Percentiles rank a stretch among this genome's conserved stretches.
Evolutionary conservation across 2,329 filamentous ascomycete species (phyloP).

Genomic region (Penicillium fuscoglaucum): DNA sequence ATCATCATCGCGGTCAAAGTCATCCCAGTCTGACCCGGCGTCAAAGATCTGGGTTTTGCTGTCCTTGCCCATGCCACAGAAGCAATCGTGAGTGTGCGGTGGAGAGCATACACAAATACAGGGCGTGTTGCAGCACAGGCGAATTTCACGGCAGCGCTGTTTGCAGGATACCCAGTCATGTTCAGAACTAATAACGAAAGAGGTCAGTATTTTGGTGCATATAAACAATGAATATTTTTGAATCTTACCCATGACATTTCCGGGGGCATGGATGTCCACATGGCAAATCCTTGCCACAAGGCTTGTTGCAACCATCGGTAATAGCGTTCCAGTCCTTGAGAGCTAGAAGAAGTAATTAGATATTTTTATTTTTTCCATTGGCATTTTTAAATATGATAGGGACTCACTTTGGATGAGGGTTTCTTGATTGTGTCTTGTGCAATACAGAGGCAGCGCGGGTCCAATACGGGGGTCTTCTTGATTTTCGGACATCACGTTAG

Average conservation of each 20-base stretch:
- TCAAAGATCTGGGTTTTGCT: neutral
- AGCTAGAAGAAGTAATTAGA: neutral
- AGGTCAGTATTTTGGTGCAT: neutral
- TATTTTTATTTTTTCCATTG: neutral
- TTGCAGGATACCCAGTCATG: slow-evolving; percentile 4
- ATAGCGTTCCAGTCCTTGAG: slow-evolving; percentile 52
- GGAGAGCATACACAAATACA: slow-evolving; percentile 4
- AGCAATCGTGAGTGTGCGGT: neutral
- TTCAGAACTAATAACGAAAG: neutral
- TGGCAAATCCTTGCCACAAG: slow-evolving; percentile 46
- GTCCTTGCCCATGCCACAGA: neutral
- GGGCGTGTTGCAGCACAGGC: neutral
- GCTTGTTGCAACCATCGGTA: slow-evolving; percentile 54
- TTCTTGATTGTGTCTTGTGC: slow-evolving; percentile 57
- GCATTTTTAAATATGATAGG: too few relatives aligned
- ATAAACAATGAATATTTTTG: neutral
- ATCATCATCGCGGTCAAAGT: neutral
- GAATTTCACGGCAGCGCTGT: neutral
- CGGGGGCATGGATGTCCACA: slow-evolving; percentile 57
- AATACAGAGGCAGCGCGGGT: slow-evolving; percentile 62
- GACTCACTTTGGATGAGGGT: slow-evolving; percentile 51
- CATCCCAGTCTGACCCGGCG: neutral
- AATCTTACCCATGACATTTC: slow-evolving; percentile 54
- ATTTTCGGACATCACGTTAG: slow-evolving; percentile 42
- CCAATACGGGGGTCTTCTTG: slow-evolving; percentile 43